Conservation (phyloP, 805 yeast genomes). For the Spathaspora hagerdaliae region DNA sequence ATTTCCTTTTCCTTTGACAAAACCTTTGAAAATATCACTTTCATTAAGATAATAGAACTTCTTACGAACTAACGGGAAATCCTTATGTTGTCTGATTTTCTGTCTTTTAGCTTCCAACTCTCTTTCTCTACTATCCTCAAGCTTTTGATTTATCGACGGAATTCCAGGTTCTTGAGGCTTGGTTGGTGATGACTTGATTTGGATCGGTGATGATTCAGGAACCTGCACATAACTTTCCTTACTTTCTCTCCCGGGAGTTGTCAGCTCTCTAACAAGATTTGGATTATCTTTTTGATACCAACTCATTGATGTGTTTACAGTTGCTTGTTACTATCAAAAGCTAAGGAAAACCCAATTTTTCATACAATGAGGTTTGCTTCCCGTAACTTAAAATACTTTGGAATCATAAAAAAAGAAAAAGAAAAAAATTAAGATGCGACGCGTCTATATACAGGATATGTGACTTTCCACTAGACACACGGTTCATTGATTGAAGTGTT, state of each 20-base stretch:
- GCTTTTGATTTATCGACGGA: slow-evolving; percentile 4
- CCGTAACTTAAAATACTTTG: neutral
- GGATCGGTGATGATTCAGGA: slow-evolving; percentile 39
- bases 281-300: slow-evolving; percentile 19
- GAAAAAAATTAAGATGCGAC: no score
- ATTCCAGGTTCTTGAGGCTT: slow-evolving; percentile 3
- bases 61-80: slow-evolving; percentile 34
- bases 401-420: neutral
- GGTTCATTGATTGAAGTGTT: no score
- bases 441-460: no score
- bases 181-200: slow-evolving; percentile 23
- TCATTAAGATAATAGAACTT: slow-evolving; percentile 37
- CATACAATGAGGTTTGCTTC: neutral
- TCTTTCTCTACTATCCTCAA: slow-evolving; percentile 19
- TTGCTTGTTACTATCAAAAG: neutral
- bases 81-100: slow-evolving; percentile 33
- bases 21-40: slow-evolving; percentile 37
- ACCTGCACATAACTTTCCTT: slow-evolving; percentile 28
- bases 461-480: no score
- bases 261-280: slow-evolving; percentile 13
- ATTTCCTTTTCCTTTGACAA: slow-evolving; percentile 41
- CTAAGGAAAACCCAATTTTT: neutral
- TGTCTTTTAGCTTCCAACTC: slow-evolving; percentile 32
- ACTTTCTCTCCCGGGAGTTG: slow-evolving; percentile 13
- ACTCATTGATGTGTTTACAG: slow-evolving; percentile 13